Evolutionary conservation across 1,139 yeast genomes (phyloP).

Genomic region (Taiozyma sp.): DNA sequence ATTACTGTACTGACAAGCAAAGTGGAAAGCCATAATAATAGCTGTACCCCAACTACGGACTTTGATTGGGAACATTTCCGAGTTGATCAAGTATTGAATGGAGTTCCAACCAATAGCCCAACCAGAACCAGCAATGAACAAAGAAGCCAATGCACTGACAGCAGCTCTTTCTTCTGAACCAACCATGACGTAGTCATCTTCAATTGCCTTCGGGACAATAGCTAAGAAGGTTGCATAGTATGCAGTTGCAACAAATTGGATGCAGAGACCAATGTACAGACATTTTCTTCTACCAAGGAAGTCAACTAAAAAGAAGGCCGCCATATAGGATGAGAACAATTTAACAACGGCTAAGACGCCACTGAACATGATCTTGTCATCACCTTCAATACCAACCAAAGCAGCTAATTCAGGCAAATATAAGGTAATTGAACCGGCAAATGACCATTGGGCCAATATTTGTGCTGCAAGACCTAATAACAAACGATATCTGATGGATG

Average conservation of each 20-base stretch:
- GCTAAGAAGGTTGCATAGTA: constrained; percentile 42
- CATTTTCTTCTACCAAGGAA: constrained; percentile 41
- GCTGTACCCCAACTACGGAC: constrained; percentile 51
- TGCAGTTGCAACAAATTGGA: constrained; percentile 29
- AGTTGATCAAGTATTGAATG: constrained; percentile 51
- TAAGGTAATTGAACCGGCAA: constrained; percentile 52
- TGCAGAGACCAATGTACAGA: constrained; percentile 33
- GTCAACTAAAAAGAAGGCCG: constrained; percentile 44
- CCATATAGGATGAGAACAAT: constrained; percentile 36
- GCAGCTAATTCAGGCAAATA: constrained; percentile 49
- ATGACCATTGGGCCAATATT: constrained; percentile 57
- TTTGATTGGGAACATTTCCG: constrained; percentile 54
- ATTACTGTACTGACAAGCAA: constrained; percentile 54
- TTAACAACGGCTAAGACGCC: constrained; percentile 51
- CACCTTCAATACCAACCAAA: constrained; percentile 37
- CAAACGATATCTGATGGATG: constrained; percentile 45
- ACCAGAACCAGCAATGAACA: constrained; percentile 49
- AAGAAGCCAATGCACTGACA: constrained; percentile 46
- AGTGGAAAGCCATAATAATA: constrained; percentile 51
- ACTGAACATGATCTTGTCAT: constrained; percentile 44
- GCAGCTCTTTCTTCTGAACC: constrained; percentile 35
- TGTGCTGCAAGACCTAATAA: constrained; percentile 41
- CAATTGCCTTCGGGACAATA: constrained; percentile 41
- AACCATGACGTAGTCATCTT: constrained; percentile 27
- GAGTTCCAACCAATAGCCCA: constrained; percentile 63